phyloP scores from a whole-genome alignment of 1,139 yeast genomes.

The Arxiozyma bovina region DNA sequence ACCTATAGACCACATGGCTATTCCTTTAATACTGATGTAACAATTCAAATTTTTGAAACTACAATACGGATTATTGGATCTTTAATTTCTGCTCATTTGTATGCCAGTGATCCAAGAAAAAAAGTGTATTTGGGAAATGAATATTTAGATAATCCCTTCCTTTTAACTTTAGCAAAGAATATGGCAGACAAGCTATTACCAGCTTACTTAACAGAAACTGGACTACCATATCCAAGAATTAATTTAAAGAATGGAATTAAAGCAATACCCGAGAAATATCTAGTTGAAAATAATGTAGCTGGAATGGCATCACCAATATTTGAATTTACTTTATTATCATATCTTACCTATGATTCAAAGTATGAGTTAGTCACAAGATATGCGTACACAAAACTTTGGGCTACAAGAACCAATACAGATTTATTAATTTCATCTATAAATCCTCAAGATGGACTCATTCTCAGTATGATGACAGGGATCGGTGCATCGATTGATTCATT shows the following conservation, averaged over 20 bases:
- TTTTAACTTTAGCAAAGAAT: constrained; percentile 60
- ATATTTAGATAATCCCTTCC: constrained; percentile 52
- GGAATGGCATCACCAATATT: constrained; percentile 79
- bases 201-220: constrained; percentile 52
- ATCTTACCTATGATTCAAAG: constrained; percentile 61
- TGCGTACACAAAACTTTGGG: constrained; percentile 69
- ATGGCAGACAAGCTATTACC: constrained; percentile 59
- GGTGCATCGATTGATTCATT: constrained; percentile 95
- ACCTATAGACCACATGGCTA: constrained; percentile 19
- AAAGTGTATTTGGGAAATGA: constrained; percentile 37
- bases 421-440: constrained; percentile 73
- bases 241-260: constrained; percentile 49
- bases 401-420: constrained; percentile 49
- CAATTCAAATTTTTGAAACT: constrained; percentile 80
- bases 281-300: constrained; percentile 68
- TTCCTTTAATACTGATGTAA: constrained; percentile 53
- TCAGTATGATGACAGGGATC: constrained; percentile 59
- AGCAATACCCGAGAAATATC: constrained; percentile 28
- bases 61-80: constrained; percentile 78
- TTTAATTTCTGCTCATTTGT: constrained; percentile 64
- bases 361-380: constrained; percentile 55
- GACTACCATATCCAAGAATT: constrained; percentile 66
- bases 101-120: constrained; percentile 48
- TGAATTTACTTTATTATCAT: constrained; percentile 67
- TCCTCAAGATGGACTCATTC: constrained; percentile 49